phyloP scores from a whole-genome alignment of 257 asterid species.

The Plantago elongata region DNA sequence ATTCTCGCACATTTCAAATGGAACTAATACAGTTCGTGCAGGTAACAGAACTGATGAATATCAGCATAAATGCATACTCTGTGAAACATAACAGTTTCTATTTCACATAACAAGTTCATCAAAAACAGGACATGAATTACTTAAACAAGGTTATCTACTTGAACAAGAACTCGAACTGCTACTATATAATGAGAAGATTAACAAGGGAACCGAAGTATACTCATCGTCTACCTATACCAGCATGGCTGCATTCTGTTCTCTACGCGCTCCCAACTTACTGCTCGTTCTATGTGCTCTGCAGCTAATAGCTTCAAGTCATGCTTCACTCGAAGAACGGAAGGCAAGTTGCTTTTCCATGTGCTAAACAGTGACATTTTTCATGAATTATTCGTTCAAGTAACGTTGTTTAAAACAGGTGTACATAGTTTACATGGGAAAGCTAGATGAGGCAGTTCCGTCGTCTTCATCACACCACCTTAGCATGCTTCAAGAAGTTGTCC shows the following conservation, averaged over 20 bases:
- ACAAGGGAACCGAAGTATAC: no score
- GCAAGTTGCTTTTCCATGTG: not conserved
- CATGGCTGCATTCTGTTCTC: not conserved
- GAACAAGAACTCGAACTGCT: no score
- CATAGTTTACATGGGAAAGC: conserved; percentile 32
- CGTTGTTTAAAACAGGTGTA: conserved; percentile 18
- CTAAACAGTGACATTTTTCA: not conserved
- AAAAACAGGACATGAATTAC: no score
- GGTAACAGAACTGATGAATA: no score
- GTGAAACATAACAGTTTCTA: no score
- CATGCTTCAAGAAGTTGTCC: conserved; percentile 26
- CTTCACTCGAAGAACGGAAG: conserved; percentile 23
- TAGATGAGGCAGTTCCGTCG: conserved; percentile 9
- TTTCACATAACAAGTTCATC: no score
- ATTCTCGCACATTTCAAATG: no score
- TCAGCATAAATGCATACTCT: no score
- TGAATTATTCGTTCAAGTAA: not conserved
- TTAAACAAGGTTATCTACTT: no score
- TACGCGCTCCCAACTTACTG: not conserved
- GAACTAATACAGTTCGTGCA: no score
- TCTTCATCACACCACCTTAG: conserved; percentile 13
- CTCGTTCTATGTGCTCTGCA: conserved; percentile 15
- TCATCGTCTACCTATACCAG: no score
- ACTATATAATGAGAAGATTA: no score
- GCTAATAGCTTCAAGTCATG: not conserved